Percentiles rank a stretch among this genome's conserved stretches.
These are phyloP conservation scores for Fusarium hainanense DNA, from an alignment of 2,329 filamentous ascomycete species.

Conservation along the genomic window DNA sequence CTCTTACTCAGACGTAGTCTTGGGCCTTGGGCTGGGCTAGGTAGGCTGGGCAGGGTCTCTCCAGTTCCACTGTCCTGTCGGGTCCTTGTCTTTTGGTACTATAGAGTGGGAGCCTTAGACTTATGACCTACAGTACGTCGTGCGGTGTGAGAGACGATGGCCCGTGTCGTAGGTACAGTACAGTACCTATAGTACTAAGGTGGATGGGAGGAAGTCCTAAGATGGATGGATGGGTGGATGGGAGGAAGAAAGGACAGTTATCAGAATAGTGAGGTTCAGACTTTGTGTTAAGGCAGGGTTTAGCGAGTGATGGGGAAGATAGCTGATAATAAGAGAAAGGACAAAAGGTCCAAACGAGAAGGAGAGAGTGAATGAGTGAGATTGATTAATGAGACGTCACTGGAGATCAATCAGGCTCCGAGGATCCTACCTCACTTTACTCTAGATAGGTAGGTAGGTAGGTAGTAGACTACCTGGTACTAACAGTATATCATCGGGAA, in stretches of 20 bases:
- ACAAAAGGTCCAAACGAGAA: neutral
- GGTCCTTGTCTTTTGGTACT: neutral
- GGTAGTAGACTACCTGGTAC: neutral
- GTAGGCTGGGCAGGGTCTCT: constrained; percentile 8
- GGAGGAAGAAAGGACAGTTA: neutral
- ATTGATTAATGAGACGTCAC: constrained; percentile 39
- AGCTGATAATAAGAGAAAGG: constrained; percentile 3
- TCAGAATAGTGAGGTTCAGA: neutral
- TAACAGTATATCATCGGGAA: neutral
- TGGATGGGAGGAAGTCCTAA: neutral
- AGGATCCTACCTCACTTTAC: constrained; percentile 22
- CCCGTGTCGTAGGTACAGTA: neutral
- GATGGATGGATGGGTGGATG: constrained; percentile 7
- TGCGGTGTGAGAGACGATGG: neutral
- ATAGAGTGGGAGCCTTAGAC: neutral
- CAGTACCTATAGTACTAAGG: neutral
- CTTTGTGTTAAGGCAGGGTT: constrained; percentile 22
- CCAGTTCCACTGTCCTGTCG: constrained; percentile 10
- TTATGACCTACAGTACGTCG: constrained; percentile 1
- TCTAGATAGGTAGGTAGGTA: too few species aligned
- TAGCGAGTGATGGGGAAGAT: constrained; percentile 28
- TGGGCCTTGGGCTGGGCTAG: neutral
- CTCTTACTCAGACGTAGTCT: constrained; percentile 27
- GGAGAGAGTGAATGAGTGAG: constrained; percentile 17
- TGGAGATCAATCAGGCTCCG: constrained; percentile 44